A percentile compares a stretch with the other conserved stretches of the same genome.
These are phyloP conservation scores for Eleusine indica DNA, from an alignment of 176 grass and related monocot genomes.

Conservation along the genomic window DNA sequence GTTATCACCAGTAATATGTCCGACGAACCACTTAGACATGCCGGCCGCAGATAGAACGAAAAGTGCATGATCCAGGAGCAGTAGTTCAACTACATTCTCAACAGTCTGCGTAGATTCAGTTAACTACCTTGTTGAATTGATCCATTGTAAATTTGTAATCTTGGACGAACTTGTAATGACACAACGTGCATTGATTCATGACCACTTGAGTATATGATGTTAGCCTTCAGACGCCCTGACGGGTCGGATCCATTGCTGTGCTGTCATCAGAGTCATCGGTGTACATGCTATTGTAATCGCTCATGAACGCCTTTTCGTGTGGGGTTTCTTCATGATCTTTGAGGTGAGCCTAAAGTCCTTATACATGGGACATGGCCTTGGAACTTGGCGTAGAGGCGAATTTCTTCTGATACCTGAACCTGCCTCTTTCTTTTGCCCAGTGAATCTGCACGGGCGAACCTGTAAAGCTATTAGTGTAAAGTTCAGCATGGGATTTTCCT, in stretches of 20 bases:
- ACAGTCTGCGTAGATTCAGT: background rate
- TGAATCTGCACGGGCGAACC: background rate
- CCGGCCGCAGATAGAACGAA: background rate
- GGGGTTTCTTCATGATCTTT: constrained; percentile 4
- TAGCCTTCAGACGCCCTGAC: background rate
- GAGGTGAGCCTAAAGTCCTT: background rate
- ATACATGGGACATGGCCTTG: background rate
- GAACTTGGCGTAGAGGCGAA: background rate
- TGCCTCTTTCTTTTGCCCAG: background rate
- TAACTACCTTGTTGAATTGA: background rate
- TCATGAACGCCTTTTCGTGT: background rate
- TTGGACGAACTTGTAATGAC: background rate
- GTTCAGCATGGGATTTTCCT: background rate
- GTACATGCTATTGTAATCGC: too few relatives aligned
- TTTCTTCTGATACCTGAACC: background rate
- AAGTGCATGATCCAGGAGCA: constrained; percentile 25
- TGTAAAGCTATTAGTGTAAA: background rate
- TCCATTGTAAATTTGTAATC: background rate
- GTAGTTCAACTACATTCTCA: constrained; percentile 15
- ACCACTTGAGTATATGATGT: background rate
- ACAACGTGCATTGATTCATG: background rate
- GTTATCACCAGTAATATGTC: constrained; percentile 27
- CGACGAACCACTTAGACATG: constrained; percentile 15
- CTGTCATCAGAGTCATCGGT: too few relatives aligned
- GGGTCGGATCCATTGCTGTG: background rate